Evolutionary conservation across 164 flowering plant genomes (phyloP).

Genomic region (Kingdonia uniflora): DNA sequence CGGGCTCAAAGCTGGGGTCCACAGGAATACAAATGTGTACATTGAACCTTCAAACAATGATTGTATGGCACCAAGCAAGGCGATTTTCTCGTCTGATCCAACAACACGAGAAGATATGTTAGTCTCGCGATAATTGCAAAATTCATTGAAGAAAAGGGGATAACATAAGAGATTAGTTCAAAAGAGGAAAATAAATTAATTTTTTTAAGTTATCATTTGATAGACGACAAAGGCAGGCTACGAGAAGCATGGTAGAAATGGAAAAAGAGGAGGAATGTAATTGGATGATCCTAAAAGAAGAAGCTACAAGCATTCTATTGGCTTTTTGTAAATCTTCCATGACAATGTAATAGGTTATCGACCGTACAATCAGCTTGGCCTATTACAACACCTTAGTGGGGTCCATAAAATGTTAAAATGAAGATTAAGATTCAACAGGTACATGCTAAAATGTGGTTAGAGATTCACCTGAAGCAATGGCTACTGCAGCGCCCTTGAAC

Average conservation of each 20-base stretch:
- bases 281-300: no score
- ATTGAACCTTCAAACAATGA: conserved; percentile 98
- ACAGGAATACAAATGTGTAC: conserved; percentile 96
- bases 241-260: not conserved
- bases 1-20: conserved; percentile 98
- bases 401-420: no score
- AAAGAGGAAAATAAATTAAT: no score
- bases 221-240: not conserved
- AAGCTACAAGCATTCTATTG: no score
- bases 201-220: not conserved
- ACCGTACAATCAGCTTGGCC: no score
- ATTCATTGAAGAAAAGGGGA: not conserved
- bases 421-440: not conserved
- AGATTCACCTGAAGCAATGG: no score
- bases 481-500: no score
- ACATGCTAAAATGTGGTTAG: no score
- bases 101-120: conserved; percentile 2
- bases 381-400: no score
- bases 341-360: no score
- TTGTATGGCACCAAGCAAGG: conserved; percentile 89
- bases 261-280: not conserved
- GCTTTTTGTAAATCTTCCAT: no score
- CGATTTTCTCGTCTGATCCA: conserved; percentile 87
- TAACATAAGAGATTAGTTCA: no score
- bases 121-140: not conserved